These are phyloP conservation scores for Cladorrhinum sp. DNA, from an alignment of 2,329 filamentous ascomycete species.

Conservation along the genomic window DNA sequence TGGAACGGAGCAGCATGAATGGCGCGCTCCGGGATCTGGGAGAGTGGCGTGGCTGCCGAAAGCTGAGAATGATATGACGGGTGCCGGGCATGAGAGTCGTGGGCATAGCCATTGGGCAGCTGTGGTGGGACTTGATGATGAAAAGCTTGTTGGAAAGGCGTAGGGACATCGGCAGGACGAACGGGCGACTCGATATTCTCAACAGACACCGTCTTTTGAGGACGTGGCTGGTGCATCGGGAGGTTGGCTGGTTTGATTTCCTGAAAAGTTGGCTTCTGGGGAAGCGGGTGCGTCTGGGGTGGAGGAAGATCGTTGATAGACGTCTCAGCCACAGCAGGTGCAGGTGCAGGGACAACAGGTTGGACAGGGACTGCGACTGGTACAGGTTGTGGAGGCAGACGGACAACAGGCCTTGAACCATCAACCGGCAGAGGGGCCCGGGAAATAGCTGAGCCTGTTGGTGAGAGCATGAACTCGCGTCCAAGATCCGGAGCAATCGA, in stretches of 20 bases:
- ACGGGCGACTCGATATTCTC: slow-evolving; percentile 83
- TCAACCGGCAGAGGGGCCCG: slow-evolving; percentile 62
- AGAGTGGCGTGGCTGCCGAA: slow-evolving; percentile 75
- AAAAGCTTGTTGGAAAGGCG: slow-evolving; percentile 73
- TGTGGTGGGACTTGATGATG: slow-evolving; percentile 89
- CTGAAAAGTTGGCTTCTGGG: slow-evolving; percentile 56
- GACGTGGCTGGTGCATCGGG: slow-evolving; percentile 90
- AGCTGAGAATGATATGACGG: slow-evolving; percentile 68
- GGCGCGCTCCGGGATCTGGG: slow-evolving; percentile 87
- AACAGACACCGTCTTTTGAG: slow-evolving; percentile 90
- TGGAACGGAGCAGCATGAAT: slow-evolving; percentile 91
- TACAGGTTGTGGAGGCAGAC: slow-evolving; percentile 62
- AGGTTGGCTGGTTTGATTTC: slow-evolving; percentile 53
- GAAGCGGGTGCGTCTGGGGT: slow-evolving; percentile 57
- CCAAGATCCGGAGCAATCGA: slow-evolving; percentile 67
- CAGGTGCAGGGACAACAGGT: slow-evolving; percentile 18
- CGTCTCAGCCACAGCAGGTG: slow-evolving; percentile 29
- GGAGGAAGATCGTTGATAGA: slow-evolving; percentile 54
- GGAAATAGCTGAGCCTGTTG: slow-evolving; percentile 74
- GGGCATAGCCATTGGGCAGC: slow-evolving; percentile 54
- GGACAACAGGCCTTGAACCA: slow-evolving; percentile 68
- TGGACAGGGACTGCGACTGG: slow-evolving; percentile 29
- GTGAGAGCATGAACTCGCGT: slow-evolving; percentile 75
- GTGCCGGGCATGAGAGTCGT: slow-evolving; percentile 63
- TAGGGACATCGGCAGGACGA: slow-evolving; percentile 50